phyloP scores from a whole-genome alignment of 2,329 filamentous ascomycete species.

The Epicoccum nigrum region DNA sequence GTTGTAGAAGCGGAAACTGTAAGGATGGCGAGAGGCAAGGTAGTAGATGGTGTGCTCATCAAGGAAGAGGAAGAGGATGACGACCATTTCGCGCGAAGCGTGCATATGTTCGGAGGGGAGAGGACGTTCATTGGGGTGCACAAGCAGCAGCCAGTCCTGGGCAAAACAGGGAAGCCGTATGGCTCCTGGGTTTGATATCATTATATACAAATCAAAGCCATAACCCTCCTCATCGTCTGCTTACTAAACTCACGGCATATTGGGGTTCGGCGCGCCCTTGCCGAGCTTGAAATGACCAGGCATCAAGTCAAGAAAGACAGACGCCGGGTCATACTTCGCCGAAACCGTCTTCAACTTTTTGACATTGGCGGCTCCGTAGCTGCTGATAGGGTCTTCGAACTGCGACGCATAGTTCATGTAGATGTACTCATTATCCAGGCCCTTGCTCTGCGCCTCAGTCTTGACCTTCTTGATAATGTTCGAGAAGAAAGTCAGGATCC shows the following conservation, averaged over 20 bases:
- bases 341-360: conserved; percentile 43
- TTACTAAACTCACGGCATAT: background rate
- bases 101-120: conserved; percentile 43
- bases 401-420: conserved; percentile 58
- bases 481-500: conserved; percentile 19
- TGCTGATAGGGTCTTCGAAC: conserved; percentile 51
- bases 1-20: conserved; percentile 76
- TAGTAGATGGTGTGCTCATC: conserved; percentile 51
- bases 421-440: conserved; percentile 38
- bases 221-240: background rate
- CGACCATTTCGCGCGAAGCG: conserved; percentile 42
- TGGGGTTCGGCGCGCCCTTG: background rate
- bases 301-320: conserved; percentile 50
- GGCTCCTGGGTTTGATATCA: conserved; percentile 4
- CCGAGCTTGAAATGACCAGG: conserved; percentile 55
- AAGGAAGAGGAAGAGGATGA: conserved; percentile 44
- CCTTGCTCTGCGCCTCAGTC: conserved; percentile 8
- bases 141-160: conserved; percentile 15
- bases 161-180: conserved; percentile 1
- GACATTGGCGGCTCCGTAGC: conserved; percentile 51
- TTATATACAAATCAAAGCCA: background rate
- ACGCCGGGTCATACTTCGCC: conserved; percentile 49
- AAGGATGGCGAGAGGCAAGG: conserved; percentile 49
- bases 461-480: conserved; percentile 18
- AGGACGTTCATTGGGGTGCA: conserved; percentile 45